These are phyloP conservation scores for Yamadazyma nakazawae DNA, from an alignment of 805 yeast genomes.

Conservation along the genomic window DNA sequence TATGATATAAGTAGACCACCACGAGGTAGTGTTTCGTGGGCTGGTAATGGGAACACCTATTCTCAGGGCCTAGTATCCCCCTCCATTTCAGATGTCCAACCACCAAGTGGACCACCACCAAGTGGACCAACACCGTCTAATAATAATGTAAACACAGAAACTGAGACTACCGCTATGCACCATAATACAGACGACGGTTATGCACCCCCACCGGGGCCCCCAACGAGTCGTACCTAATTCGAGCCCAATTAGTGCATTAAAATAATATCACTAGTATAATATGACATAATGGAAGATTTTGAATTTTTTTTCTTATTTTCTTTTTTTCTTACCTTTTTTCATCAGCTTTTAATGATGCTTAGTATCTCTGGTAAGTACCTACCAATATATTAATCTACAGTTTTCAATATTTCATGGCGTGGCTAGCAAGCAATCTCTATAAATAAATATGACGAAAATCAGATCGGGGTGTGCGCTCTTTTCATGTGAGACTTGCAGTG, in stretches of 20 bases:
- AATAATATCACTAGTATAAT: not conserved
- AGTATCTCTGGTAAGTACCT: too few relatives aligned
- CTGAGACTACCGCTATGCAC: not conserved
- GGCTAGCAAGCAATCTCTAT: not conserved
- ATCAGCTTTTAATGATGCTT: too few relatives aligned
- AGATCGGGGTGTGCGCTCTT: not conserved
- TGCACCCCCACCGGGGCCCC: conserved; percentile 1
- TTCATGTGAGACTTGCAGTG: not conserved
- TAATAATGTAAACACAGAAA: not conserved
- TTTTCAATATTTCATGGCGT: not conserved
- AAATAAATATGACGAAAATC: not conserved
- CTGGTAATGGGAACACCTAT: not conserved
- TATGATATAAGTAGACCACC: conserved; percentile 1
- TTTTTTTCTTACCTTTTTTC: too few relatives aligned
- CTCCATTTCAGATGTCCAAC: not conserved
- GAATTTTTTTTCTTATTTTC: not conserved
- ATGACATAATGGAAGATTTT: not conserved
- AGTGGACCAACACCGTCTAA: not conserved
- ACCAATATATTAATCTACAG: too few relatives aligned
- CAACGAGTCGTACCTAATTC: not conserved
- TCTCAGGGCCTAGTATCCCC: not conserved
- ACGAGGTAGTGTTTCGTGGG: conserved; percentile 2
- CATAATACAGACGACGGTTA: not conserved
- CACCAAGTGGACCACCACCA: not conserved
- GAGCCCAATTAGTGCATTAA: not conserved